Conservation (phyloP, 2,329 filamentous ascomycete species). For the Aureobasidium melanogenum region DNA sequence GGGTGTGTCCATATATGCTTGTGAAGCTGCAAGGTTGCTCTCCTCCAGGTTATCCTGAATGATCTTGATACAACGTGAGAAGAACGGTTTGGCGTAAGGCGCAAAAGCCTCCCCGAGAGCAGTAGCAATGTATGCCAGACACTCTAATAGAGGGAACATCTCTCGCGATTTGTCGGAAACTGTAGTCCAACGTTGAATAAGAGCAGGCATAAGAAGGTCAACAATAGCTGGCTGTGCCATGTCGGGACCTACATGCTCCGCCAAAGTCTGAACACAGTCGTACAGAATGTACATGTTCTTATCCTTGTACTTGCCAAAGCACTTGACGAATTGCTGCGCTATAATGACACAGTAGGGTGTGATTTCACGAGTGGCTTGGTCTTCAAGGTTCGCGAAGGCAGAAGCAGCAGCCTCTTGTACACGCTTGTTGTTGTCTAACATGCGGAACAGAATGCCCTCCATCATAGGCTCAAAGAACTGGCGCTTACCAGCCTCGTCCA, state of each 20-base stretch:
- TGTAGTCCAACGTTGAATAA: conserved; percentile 80
- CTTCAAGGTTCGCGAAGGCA: conserved; percentile 90
- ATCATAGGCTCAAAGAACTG: conserved; percentile 91
- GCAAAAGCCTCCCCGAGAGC: conserved; percentile 75
- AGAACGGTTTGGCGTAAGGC: conserved; percentile 79
- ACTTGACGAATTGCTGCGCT: conserved; percentile 81
- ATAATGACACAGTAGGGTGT: conserved; percentile 84
- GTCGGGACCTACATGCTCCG: conserved; percentile 77
- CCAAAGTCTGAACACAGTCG: conserved; percentile 94
- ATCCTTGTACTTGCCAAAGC: conserved; percentile 94
- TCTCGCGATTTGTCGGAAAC: conserved; percentile 85
- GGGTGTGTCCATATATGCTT: conserved; percentile 59
- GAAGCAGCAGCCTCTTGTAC: conserved; percentile 95
- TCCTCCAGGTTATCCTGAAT: conserved; percentile 88
- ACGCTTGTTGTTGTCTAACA: conserved; percentile 96
- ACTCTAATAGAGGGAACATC: conserved; percentile 91
- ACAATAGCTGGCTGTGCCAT: conserved; percentile 76
- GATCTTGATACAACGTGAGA: conserved; percentile 78
- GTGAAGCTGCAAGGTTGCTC: conserved; percentile 59
- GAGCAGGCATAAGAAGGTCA: conserved; percentile 79
- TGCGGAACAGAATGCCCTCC: conserved; percentile 87
- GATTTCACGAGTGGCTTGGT: conserved; percentile 74
- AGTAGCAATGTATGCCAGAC: conserved; percentile 85
- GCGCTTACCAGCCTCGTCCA: conserved; percentile 59
- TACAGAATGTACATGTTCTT: conserved; percentile 98